Conservation (phyloP, 805 yeast genomes). For the Candida maesae region DNA sequence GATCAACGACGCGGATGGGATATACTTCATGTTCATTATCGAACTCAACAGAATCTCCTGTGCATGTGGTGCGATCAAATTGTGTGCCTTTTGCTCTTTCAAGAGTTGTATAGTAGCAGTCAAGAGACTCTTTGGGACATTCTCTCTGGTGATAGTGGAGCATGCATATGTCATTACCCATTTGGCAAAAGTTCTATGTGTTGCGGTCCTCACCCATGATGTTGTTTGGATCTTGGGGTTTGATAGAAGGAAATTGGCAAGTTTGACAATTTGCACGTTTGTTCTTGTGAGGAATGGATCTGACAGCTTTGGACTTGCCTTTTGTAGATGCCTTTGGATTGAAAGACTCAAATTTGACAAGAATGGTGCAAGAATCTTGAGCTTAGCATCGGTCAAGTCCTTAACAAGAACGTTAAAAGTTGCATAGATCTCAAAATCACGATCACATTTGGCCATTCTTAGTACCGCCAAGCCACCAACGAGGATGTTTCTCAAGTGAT, state of each 20-base stretch:
- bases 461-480: slow-evolving; percentile 23
- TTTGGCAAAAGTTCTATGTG: slow-evolving; percentile 1
- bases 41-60: slow-evolving; percentile 23
- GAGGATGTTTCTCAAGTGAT: slow-evolving; percentile 16
- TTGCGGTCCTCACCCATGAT: slow-evolving; percentile 7
- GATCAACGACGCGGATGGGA: slow-evolving; percentile 20
- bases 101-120: slow-evolving; percentile 25
- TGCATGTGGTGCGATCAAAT: slow-evolving; percentile 4
- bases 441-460: slow-evolving; percentile 9
- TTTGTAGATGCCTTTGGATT: slow-evolving; percentile 12
- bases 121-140: slow-evolving; percentile 22
- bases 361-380: neutral
- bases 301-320: neutral
- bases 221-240: slow-evolving; percentile 7
- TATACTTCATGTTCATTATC: slow-evolving; percentile 21
- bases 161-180: slow-evolving; percentile 20
- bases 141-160: slow-evolving; percentile 8
- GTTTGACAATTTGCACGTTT: slow-evolving; percentile 23
- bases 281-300: slow-evolving; percentile 25
- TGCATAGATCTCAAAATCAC: slow-evolving; percentile 27
- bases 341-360: slow-evolving; percentile 9
- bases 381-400: slow-evolving; percentile 19
- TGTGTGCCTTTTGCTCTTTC: slow-evolving; percentile 20
- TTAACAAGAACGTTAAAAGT: slow-evolving; percentile 20
- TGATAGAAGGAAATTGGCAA: slow-evolving; percentile 16